Evolutionary conservation across 108 stramenopile genomes (phyloP).

Genomic region (Schizochytrium sp.): DNA sequence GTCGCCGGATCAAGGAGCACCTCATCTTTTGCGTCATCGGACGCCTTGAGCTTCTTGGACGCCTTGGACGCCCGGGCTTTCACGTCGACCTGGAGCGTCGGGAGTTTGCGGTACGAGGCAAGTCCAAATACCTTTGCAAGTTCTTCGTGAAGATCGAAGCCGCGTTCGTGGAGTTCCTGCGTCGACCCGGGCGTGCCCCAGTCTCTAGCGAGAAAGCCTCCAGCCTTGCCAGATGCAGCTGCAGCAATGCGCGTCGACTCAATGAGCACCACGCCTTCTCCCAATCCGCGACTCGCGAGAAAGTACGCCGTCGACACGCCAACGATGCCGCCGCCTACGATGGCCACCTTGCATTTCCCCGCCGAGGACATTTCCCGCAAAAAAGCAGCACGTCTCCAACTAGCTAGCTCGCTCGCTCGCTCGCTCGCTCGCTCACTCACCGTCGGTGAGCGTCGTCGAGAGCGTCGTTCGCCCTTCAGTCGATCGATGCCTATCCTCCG

Average conservation of each 20-base stretch:
- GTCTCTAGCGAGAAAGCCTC: conserved; percentile 76
- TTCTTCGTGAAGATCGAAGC: conserved; percentile 70
- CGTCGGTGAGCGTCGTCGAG: too few species aligned
- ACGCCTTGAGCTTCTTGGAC: conserved; percentile 39
- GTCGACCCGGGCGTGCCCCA: conserved; percentile 56
- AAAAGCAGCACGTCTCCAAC: too few species aligned
- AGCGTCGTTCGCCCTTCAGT: too few species aligned
- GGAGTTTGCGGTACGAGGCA: conserved; percentile 52
- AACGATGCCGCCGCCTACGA: conserved; percentile 75
- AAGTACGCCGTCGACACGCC: conserved; percentile 64
- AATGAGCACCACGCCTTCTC: conserved; percentile 45
- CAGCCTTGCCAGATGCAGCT: conserved; percentile 78
- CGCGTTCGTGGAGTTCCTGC: conserved; percentile 41
- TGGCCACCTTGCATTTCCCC: conserved; percentile 30
- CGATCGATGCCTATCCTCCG: too few species aligned
- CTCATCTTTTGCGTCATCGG: conserved; percentile 42
- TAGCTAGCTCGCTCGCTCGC: too few species aligned
- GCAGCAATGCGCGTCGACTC: conserved; percentile 62
- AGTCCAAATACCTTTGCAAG: conserved; percentile 55
- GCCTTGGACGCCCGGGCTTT: conserved; percentile 20
- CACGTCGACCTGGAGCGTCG: conserved; percentile 42
- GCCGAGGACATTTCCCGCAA: too few species aligned
- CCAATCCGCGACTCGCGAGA: conserved; percentile 35
- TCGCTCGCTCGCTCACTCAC: too few species aligned
- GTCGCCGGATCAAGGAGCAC: conserved; percentile 35